phyloP scores from a whole-genome alignment of 202 grass and related monocot genomes.

The Zizania palustris region DNA sequence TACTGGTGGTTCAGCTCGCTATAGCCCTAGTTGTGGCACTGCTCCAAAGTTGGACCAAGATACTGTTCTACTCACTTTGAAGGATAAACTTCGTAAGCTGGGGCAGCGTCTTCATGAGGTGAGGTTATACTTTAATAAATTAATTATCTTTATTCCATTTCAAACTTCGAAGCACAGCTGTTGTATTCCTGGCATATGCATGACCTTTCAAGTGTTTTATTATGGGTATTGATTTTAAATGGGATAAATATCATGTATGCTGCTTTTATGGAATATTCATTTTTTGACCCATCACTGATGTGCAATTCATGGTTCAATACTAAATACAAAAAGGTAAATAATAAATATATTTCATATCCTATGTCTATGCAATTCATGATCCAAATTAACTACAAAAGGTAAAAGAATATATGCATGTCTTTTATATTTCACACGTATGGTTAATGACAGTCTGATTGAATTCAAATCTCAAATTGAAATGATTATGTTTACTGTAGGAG shows the following conservation, averaged over 20 bases:
- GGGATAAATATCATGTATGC: neutral
- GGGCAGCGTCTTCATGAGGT: slow-evolving; percentile 75
- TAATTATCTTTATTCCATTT: slow-evolving; percentile 2
- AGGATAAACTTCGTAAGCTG: slow-evolving; percentile 63
- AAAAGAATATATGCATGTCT: neutral
- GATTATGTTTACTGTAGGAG: neutral
- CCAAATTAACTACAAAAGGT: slow-evolving; percentile 19
- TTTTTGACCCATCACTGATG: neutral
- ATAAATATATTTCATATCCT: neutral
- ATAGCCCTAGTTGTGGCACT: slow-evolving; percentile 52
- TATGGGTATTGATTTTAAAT: slow-evolving; percentile 27
- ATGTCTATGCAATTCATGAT: neutral
- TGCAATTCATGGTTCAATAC: slow-evolving; percentile 21
- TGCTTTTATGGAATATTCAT: slow-evolving; percentile 14
- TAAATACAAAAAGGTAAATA: slow-evolving; percentile 2
- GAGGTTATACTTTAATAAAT: slow-evolving; percentile 25
- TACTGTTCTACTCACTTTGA: slow-evolving; percentile 54
- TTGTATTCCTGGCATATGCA: neutral
- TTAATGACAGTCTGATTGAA: neutral
- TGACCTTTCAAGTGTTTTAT: slow-evolving; percentile 8
- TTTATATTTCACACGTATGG: neutral
- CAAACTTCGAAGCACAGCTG: slow-evolving; percentile 1
- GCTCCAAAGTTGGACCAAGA: slow-evolving; percentile 54
- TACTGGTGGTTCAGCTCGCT: slow-evolving; percentile 47
- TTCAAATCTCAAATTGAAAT: slow-evolving; percentile 28